Percentiles rank a stretch among this genome's conserved stretches.
These are phyloP conservation scores for Calocera viscosa DNA, from an alignment of 768 basidiomycete species.

Conservation along the genomic window DNA sequence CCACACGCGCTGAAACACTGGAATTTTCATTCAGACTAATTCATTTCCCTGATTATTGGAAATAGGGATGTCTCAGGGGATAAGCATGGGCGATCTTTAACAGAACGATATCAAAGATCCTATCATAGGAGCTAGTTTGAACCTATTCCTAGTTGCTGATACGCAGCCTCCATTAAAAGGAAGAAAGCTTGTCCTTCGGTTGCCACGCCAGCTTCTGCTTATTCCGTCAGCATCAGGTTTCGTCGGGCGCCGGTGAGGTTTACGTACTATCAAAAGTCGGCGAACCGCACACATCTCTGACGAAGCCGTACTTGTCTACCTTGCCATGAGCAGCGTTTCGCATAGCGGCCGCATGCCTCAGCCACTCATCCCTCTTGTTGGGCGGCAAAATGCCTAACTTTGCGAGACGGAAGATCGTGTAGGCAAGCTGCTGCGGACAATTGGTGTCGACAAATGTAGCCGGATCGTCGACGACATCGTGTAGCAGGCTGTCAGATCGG, in stretches of 20 bases:
- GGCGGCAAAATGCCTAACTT: background rate
- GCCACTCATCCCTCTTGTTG: constrained; percentile 14
- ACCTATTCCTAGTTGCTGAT: background rate
- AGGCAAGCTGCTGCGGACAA: constrained; percentile 22
- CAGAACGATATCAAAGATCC: too few relatives aligned
- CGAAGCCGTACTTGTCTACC: constrained; percentile 21
- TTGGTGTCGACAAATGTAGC: constrained; percentile 21
- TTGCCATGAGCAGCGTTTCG: constrained; percentile 15
- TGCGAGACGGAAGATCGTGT: constrained; percentile 15
- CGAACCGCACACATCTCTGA: constrained; percentile 22
- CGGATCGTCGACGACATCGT: constrained; percentile 21
- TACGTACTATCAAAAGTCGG: constrained; percentile 19
- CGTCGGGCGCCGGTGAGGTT: background rate
- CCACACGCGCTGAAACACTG: too few relatives aligned
- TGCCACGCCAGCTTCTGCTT: background rate
- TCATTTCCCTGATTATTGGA: too few relatives aligned
- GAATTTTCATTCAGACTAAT: too few relatives aligned
- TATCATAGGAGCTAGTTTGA: too few relatives aligned
- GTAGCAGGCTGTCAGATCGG: constrained; percentile 18
- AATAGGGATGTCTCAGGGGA: too few relatives aligned
- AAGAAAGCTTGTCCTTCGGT: background rate
- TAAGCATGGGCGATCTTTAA: too few relatives aligned
- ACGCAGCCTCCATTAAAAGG: background rate
- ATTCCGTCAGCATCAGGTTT: background rate
- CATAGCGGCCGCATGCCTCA: constrained; percentile 13